Conservation (phyloP, 139 green algal species). For the Tetradesmus obliquus region DNA sequence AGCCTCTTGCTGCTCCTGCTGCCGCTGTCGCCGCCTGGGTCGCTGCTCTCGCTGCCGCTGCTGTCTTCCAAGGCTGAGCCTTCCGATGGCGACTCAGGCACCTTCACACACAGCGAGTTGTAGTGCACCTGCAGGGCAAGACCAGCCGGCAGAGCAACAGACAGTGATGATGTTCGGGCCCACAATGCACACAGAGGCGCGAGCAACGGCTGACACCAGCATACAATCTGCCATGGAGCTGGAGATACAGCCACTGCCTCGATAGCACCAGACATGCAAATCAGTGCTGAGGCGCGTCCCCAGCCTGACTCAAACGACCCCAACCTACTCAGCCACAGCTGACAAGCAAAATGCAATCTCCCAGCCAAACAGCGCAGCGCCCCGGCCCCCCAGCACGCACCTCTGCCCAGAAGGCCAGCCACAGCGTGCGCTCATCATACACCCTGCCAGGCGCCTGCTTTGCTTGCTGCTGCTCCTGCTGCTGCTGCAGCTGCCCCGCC, state of each 20-base stretch:
- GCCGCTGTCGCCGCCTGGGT: neutral
- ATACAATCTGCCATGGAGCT: too few species aligned
- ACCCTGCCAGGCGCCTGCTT: slow-evolving; percentile 2
- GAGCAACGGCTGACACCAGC: too few species aligned
- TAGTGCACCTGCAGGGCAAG: slow-evolving; percentile 67
- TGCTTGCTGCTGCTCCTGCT: slow-evolving; percentile 6
- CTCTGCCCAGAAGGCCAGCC: slow-evolving; percentile 86
- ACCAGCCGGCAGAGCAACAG: neutral
- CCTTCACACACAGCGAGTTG: slow-evolving; percentile 64
- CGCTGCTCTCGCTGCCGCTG: slow-evolving; percentile 1
- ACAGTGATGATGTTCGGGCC: too few species aligned
- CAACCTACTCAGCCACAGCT: too few species aligned
- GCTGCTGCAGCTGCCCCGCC: neutral
- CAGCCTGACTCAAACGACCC: neutral
- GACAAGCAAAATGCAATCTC: too few species aligned
- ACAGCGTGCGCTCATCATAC: neutral
- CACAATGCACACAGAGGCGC: too few species aligned
- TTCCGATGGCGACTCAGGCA: neutral
- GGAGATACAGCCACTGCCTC: too few species aligned
- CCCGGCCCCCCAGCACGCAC: slow-evolving; percentile 38
- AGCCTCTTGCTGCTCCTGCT: neutral
- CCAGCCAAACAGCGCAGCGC: too few species aligned
- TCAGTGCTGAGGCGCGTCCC: neutral
- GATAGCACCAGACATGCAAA: neutral
- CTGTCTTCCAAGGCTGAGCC: neutral